Conservation (phyloP, 805 yeast genomes). For the Saccharomycopsis sp. region DNA sequence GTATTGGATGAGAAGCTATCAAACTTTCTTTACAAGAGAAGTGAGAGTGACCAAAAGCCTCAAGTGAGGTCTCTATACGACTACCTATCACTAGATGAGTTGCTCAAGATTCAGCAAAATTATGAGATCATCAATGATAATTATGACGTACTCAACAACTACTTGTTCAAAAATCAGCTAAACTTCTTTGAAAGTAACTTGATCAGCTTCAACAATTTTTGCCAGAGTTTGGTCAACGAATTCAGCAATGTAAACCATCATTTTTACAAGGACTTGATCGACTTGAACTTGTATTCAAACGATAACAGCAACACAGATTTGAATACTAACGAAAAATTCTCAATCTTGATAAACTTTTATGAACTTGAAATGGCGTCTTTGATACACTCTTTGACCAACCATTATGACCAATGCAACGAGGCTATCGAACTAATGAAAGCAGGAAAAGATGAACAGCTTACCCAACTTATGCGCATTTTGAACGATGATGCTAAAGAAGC, state of each 20-base stretch:
- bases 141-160: not conserved
- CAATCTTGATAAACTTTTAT: slow-evolving; percentile 17
- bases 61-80: slow-evolving; percentile 15
- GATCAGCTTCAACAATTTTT: slow-evolving; percentile 12
- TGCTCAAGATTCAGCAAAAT: slow-evolving; percentile 18
- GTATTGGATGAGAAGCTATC: slow-evolving; percentile 7
- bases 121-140: slow-evolving; percentile 16
- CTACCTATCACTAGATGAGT: slow-evolving; percentile 18
- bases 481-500: slow-evolving; percentile 17
- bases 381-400: slow-evolving; percentile 17
- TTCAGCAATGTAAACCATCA: slow-evolving; percentile 14
- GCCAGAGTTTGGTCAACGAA: slow-evolving; percentile 13
- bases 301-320: slow-evolving; percentile 11
- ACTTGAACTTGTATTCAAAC: slow-evolving; percentile 16
- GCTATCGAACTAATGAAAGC: slow-evolving; percentile 4
- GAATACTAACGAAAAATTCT: slow-evolving; percentile 17
- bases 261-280: slow-evolving; percentile 17
- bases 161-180: slow-evolving; percentile 15
- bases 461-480: slow-evolving; percentile 12
- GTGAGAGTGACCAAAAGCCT: not conserved
- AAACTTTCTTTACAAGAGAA: slow-evolving; percentile 1
- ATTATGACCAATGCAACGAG: slow-evolving; percentile 20
- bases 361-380: slow-evolving; percentile 20
- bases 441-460: slow-evolving; percentile 3
- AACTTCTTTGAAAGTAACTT: slow-evolving; percentile 17